These are phyloP conservation scores for Mercurialis annua DNA, from an alignment of 345 rosid genomes.

Conservation along the genomic window DNA sequence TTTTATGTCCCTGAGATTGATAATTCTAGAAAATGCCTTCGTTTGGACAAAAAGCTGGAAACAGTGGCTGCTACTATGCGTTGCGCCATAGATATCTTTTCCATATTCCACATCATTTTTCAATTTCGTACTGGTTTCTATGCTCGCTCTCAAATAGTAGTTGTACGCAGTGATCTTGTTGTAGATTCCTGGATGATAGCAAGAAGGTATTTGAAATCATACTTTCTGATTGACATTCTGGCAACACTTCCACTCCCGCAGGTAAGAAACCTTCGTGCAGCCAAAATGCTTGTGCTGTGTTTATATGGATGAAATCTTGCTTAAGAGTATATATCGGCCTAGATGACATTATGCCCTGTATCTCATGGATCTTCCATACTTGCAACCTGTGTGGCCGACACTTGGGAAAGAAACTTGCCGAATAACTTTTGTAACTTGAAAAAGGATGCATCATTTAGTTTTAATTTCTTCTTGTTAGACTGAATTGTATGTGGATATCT, in stretches of 20 bases:
- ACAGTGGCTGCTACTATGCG: constrained; percentile 64
- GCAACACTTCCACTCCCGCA: constrained; percentile 45
- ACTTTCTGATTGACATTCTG: constrained; percentile 56
- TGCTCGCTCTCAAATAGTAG: constrained; percentile 76
- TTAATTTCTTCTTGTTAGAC: background rate
- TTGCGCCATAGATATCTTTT: constrained; percentile 71
- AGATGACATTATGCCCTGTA: no score
- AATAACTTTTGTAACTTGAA: no score
- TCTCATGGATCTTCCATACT: no score
- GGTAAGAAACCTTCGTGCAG: constrained; percentile 11
- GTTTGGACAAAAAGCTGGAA: constrained; percentile 64
- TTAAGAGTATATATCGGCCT: no score
- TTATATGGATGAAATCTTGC: no score
- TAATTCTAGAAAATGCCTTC: constrained; percentile 52
- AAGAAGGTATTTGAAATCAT: constrained; percentile 54
- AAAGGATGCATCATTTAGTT: no score
- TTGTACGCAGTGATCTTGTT: constrained; percentile 81
- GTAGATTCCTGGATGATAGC: constrained; percentile 62
- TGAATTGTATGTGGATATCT: background rate
- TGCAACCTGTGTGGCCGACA: no score
- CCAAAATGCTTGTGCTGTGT: background rate
- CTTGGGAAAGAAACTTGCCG: no score
- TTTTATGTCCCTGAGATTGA: constrained; percentile 66
- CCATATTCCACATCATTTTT: constrained; percentile 63
- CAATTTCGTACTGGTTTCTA: constrained; percentile 87